Evolutionary conservation across 2,329 filamentous ascomycete species (phyloP), one percentile per base, ranked within the genome.

Genomic region (Fusarium chaquense): DNA sequence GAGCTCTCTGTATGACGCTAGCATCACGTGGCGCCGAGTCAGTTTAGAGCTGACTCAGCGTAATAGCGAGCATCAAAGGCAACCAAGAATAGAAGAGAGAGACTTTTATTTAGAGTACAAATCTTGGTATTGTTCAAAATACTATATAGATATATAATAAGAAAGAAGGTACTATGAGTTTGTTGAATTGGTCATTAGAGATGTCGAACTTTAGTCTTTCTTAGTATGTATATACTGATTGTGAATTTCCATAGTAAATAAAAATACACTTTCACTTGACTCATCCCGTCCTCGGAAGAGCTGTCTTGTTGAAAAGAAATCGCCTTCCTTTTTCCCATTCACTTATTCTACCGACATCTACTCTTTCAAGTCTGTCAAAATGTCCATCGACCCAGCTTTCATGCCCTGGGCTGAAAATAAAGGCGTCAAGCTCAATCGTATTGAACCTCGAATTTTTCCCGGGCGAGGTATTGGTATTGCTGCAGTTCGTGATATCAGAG

Each of bases 381-480:
- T 75, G 73, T 63, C 65, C 2, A 71, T 75, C 33, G 69, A 75
- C 28, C 49, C 66, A 43, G 55, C 61, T 38, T 75, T 97, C 63
- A 83, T 90, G 4, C 75, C 84, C 62, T 97, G 93, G 92, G 90
- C 91, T 3, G 77, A 83, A 33, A 79, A 81, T n/a, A 75, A 73
- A 49, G 73, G 72, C 32, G 70, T 75, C 62, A 72, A 72, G 52
- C 36, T 75, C 12, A 85, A 88, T 60, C 92, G 91, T 16, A 86
- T 97, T 30, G 79, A 85, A 36, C 86, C 93, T 7, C 85, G 88
- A 41, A 83, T 83, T 40, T 89, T 97, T 18, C 87, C 90, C 8
- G 91, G 90, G 3, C 86, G 91, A 57, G 94, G 94, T 30, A 86
- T 96, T 55, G 94, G 94, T 47, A 89, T 97, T 59, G 85, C 94